A percentile compares a stretch with the other conserved stretches of the same genome.
phyloP scores from a whole-genome alignment of 352 stramenopile species.

The Phytopythium mirpurense region DNA sequence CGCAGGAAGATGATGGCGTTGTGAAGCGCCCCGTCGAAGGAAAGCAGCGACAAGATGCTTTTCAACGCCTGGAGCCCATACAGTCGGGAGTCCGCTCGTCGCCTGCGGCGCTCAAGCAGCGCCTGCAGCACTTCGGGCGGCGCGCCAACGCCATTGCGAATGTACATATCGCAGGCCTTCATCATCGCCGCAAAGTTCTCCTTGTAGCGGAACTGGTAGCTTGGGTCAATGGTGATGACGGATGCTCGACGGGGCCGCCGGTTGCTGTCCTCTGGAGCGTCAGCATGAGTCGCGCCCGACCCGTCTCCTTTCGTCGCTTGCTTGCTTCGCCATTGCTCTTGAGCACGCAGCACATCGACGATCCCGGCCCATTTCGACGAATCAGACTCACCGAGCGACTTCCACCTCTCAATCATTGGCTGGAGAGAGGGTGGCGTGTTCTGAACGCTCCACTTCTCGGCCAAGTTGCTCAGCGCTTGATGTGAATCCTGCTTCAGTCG shows the following conservation, averaged over 20 bases:
- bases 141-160: constrained; percentile 74
- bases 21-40: constrained; percentile 73
- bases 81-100: constrained; percentile 63
- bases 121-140: constrained; percentile 69
- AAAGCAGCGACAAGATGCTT: constrained; percentile 56
- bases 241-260: constrained; percentile 2
- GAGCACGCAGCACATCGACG: constrained; percentile 74
- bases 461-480: constrained; percentile 69
- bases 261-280: not conserved
- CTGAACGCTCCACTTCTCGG: constrained; percentile 82
- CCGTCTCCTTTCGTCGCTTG: not conserved
- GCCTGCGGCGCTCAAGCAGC: constrained; percentile 69
- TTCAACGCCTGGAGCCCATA: constrained; percentile 84
- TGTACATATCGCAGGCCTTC: constrained; percentile 84
- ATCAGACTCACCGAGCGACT: constrained; percentile 64
- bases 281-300: not conserved
- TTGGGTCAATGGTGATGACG: constrained; percentile 1
- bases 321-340: constrained; percentile 46
- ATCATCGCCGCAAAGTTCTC: constrained; percentile 74
- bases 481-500: constrained; percentile 64
- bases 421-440: constrained; percentile 79
- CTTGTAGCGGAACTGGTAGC: constrained; percentile 42
- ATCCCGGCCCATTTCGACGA: constrained; percentile 85
- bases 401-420: constrained; percentile 85
- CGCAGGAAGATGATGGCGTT: constrained; percentile 80